Base-by-base conservation (phyloP, 805 yeast species). In the Trichomonascus vanleenenianus region DNA sequence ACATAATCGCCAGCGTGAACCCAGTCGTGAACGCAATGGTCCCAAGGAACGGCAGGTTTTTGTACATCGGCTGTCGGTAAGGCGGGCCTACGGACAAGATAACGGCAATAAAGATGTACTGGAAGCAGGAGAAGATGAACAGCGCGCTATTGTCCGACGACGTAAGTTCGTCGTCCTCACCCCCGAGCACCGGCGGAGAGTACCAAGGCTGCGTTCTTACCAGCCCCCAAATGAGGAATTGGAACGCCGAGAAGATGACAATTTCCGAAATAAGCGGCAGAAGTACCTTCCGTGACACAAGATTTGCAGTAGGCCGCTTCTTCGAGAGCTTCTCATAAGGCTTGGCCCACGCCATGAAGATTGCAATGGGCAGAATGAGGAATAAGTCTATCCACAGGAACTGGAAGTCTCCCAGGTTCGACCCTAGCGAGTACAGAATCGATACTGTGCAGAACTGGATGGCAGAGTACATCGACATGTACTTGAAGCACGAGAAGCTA, bases 381-480 rank as follows among this genome's bases (percentile, higher is more conserved):
- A 85, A 79, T 62, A 93, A 63, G 66, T 93, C 99, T 61, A 93
- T 93, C 77, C 89, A 88, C 54, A 93, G 68, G 59, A 91, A 93
- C 66, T 93, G 98, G 68, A 93, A 89, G 65, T 93, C 98, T 8
- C 99, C 99, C 48, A 93, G 68, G 61, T 93, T 93, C 2, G 95
- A 79, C 3, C 98, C 98, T 45, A 85, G 73, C 54, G 82, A 79
- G 68, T 93, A 93, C 47, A 93, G 64, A 15, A 93, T 78, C 0
- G 93, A 76, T 32, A 93, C 94, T 0, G 96, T 77, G 44, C 87
- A 74, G 59, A 93, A 93, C 64, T 93, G 99, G 57, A 93, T 93
- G 1, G 97, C 97, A 1, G 96, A 86, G 66, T 93, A 93, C 48
- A 94, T 66, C 43, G 97, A 87, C 98, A 93, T 93, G 69, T 85